Percentiles rank a stretch among this genome's conserved stretches.
Conservation (phyloP, 139 green algal genomes). For the Tetraselmis chui region DNA sequence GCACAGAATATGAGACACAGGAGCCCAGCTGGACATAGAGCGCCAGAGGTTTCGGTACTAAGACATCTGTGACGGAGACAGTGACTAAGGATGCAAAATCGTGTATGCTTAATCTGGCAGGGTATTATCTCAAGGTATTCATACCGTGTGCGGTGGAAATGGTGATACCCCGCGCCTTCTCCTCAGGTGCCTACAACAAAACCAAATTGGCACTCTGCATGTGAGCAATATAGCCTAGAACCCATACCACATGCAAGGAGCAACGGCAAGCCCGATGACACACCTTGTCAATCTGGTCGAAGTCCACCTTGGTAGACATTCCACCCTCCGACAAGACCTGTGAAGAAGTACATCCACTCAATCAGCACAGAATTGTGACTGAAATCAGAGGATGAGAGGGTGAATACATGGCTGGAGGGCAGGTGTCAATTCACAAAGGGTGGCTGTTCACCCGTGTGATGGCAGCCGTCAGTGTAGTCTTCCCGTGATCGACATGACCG, state of each 20-base stretch:
- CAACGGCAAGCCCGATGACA: too few relatives aligned
- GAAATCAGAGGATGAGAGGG: background rate
- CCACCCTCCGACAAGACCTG: slow-evolving; percentile 85
- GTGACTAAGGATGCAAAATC: too few relatives aligned
- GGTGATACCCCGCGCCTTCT: slow-evolving; percentile 98
- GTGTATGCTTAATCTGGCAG: background rate
- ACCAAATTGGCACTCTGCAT: background rate
- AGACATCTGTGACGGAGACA: too few relatives aligned
- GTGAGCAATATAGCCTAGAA: too few relatives aligned
- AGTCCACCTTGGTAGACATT: slow-evolving; percentile 73
- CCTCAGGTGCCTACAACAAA: slow-evolving; percentile 80
- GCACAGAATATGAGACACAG: too few relatives aligned
- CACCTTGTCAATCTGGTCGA: slow-evolving; percentile 98
- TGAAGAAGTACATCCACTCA: background rate
- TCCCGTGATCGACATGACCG: slow-evolving; percentile 97
- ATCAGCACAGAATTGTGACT: slow-evolving; percentile 25
- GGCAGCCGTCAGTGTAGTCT: slow-evolving; percentile 95
- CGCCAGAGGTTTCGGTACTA: too few relatives aligned
- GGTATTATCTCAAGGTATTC: background rate
- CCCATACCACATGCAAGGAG: too few relatives aligned
- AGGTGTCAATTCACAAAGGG: background rate
- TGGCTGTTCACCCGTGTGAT: slow-evolving; percentile 70
- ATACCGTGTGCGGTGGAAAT: slow-evolving; percentile 91
- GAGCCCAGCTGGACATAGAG: too few relatives aligned
- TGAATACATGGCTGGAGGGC: background rate